phyloP scores from a whole-genome alignment of 2,329 filamentous ascomycete species.

The Aureobasidium sp. region DNA sequence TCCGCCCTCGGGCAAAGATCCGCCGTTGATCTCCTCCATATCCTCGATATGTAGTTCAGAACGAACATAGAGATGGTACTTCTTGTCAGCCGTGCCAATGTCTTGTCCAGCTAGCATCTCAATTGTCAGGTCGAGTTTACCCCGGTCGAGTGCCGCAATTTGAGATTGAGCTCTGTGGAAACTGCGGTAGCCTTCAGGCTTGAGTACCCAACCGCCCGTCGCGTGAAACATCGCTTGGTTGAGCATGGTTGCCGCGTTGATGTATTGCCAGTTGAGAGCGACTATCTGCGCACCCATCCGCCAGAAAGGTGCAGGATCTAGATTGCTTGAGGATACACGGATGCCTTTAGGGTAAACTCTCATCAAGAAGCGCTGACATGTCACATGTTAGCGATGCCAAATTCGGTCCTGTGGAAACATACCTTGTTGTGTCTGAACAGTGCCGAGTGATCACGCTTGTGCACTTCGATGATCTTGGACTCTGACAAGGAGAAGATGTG shows the following conservation, averaged over 20 bases:
- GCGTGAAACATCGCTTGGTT: constrained; percentile 93
- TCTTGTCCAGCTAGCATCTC: constrained; percentile 81
- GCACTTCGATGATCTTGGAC: constrained; percentile 70
- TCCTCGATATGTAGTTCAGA: constrained; percentile 85
- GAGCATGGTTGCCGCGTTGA: constrained; percentile 95
- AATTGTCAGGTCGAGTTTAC: constrained; percentile 71
- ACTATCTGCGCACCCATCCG: constrained; percentile 90
- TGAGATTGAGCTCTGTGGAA: constrained; percentile 24
- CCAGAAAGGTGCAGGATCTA: constrained; percentile 89
- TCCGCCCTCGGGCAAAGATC: constrained; percentile 49
- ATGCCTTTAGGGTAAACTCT: constrained; percentile 88
- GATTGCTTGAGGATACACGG: constrained; percentile 85
- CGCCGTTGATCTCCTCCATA: constrained; percentile 51
- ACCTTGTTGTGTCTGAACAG: constrained; percentile 81
- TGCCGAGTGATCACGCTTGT: constrained; percentile 57
- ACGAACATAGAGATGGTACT: constrained; percentile 79
- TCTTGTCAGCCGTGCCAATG: constrained; percentile 62
- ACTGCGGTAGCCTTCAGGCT: constrained; percentile 77
- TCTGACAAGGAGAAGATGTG: constrained; percentile 74
- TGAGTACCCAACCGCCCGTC: constrained; percentile 85
- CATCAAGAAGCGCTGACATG: constrained; percentile 63
- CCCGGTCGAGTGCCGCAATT: constrained; percentile 24
- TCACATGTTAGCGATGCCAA: not conserved
- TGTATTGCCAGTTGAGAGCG: constrained; percentile 93
- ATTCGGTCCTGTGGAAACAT: not conserved